Evolutionary conservation across 441 rosid genomes (phyloP), one percentile per base, ranked within the genome.

Genomic region (Raphanus hybrid): DNA sequence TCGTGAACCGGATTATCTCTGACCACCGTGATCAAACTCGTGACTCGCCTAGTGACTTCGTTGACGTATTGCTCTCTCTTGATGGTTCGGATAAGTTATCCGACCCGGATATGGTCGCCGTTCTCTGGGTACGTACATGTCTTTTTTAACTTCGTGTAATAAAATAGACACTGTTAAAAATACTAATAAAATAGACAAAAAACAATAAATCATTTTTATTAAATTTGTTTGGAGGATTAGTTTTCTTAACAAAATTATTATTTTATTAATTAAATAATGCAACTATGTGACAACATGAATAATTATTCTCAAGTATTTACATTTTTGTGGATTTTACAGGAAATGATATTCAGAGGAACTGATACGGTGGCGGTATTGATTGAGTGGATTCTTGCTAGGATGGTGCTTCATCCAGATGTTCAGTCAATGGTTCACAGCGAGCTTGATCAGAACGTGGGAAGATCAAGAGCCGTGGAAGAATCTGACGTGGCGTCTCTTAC

Each of bases 331-430:
- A 27, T 45, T 20, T 45, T 6, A 73, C 64, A 89, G 93, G 93
- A 89, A 75, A 84, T 87, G 91, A 82, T 89, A 76, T 89, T 89
- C 64, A 82, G 93, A 78, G 93, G 91, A 77, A 87, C 87, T 12
- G 93, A 89, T 57, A 86, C 93, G 6, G 88, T 87, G 37, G 93
- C 91, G 55, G 89, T 89, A 6, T 34, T 84, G 73, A 85, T 86
- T 81, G 93, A 89, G 89, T 87, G 93, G 91, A 81, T 84, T 39
- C 87, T 87, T n/a, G 91, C 93, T 4, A 85, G 91, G 80, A 82
- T 89, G 87, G 90, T 85, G 57, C 80, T 85, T 10, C 91, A 86
- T 77, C 83, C 64, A 29, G 85, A 86, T 48, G 77, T 87, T 60
- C 93, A 85, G 8, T 81, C 83, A 3, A 85, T 74, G 81, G 88